Conservation (phyloP, 345 rosid genomes). For the Dimocarpus longan region DNA sequence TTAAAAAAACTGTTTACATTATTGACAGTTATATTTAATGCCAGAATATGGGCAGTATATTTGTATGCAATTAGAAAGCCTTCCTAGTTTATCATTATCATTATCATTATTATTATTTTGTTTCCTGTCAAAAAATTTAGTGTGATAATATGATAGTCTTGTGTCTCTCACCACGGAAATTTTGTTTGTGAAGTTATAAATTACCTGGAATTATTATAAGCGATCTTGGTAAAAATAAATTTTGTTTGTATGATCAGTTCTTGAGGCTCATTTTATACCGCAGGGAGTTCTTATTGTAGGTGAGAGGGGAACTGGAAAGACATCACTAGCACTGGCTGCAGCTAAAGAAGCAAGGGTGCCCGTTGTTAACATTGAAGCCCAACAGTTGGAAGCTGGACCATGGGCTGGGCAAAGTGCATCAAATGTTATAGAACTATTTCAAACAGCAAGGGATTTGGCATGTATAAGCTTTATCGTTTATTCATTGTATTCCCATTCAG, state of each 20-base stretch:
- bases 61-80: neutral
- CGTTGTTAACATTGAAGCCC: constrained; percentile 82
- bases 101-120: too few relatives aligned
- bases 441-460: constrained; percentile 95
- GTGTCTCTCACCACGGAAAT: constrained; percentile 23
- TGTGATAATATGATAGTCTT: neutral
- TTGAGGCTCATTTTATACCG: too few relatives aligned
- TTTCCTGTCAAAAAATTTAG: neutral
- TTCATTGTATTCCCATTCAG: constrained; percentile 17
- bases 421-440: constrained; percentile 94
- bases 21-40: neutral
- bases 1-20: neutral
- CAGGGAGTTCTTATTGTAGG: too few relatives aligned
- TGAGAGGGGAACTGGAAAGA: constrained; percentile 96
- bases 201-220: too few relatives aligned
- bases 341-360: constrained; percentile 98
- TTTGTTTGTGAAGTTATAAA: too few relatives aligned
- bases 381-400: constrained; percentile 93
- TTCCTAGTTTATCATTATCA: neutral
- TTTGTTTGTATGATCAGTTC: too few relatives aligned
- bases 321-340: constrained; percentile 86
- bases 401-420: constrained; percentile 99
- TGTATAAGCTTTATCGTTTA: constrained; percentile 25
- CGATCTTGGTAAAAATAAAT: too few relatives aligned
- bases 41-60: neutral